Evolutionary conservation across 495 filamentous ascomycete genomes (phyloP).

Genomic region (Aspergillus taichungensis): DNA sequence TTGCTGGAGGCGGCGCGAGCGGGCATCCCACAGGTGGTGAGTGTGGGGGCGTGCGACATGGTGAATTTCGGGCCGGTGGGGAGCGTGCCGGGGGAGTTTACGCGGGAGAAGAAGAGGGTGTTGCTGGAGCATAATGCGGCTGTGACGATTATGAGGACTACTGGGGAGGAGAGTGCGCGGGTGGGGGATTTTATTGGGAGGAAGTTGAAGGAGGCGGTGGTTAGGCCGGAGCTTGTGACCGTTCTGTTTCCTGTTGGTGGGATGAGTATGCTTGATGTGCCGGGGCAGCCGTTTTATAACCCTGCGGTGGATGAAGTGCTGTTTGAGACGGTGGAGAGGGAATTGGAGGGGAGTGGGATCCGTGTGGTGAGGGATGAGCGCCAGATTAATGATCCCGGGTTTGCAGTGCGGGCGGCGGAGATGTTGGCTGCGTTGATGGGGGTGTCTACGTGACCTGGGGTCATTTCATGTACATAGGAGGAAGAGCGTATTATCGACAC

Average conservation of each 20-base stretch:
- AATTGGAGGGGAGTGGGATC: constrained; percentile 29
- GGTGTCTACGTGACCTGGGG: not conserved
- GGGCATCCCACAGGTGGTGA: constrained; percentile 54
- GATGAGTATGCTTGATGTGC: constrained; percentile 33
- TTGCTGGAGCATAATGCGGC: constrained; percentile 55
- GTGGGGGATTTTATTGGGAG: constrained; percentile 45
- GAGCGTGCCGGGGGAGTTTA: constrained; percentile 43
- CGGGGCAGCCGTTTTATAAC: constrained; percentile 33
- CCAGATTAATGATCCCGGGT: constrained; percentile 39
- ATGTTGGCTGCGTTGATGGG: constrained; percentile 12
- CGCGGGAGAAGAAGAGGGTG: constrained; percentile 19
- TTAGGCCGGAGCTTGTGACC: constrained; percentile 29
- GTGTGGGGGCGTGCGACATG: constrained; percentile 60
- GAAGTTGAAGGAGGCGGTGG: constrained; percentile 33
- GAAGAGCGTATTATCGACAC: constrained; percentile 4
- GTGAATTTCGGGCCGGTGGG: constrained; percentile 53
- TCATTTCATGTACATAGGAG: not conserved
- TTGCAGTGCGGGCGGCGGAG: constrained; percentile 24
- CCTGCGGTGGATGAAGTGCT: constrained; percentile 35
- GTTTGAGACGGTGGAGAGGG: constrained; percentile 36
- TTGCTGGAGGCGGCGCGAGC: constrained; percentile 43
- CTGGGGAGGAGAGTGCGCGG: constrained; percentile 39
- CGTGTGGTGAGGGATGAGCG: constrained; percentile 23
- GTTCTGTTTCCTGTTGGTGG: constrained; percentile 51
- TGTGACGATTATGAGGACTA: constrained; percentile 57